Conservation (phyloP, 148 eudicot species). For the Camellia lanceoleosa region DNA sequence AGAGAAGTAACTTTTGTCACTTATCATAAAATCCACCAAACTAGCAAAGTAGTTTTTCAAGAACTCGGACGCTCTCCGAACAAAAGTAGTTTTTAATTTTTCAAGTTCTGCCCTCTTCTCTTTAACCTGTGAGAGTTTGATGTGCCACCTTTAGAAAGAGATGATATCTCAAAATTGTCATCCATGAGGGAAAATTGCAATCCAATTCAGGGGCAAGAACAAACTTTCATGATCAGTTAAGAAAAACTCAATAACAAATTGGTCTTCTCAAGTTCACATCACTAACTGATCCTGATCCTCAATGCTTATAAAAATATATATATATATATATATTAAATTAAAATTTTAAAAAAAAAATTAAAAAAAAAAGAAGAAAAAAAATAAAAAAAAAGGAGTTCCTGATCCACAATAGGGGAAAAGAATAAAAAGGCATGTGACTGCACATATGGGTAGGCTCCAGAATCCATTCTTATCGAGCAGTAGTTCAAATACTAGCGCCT, state of each 20-base stretch:
- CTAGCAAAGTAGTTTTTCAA: slow-evolving; percentile 82
- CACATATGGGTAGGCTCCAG: too few relatives aligned
- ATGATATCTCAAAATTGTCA: background rate
- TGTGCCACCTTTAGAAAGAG: slow-evolving; percentile 13
- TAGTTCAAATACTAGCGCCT: slow-evolving; percentile 2
- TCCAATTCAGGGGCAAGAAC: background rate
- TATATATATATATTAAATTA: too few relatives aligned
- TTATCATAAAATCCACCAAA: slow-evolving; percentile 93
- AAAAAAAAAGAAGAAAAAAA: too few relatives aligned
- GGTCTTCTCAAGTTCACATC: background rate
- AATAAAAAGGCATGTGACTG: too few relatives aligned
- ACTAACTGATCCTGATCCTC: background rate
- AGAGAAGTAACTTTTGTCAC: slow-evolving; percentile 94
- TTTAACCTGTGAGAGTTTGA: slow-evolving; percentile 49
- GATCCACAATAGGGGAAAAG: too few relatives aligned
- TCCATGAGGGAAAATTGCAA: background rate
- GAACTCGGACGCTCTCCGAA: slow-evolving; percentile 87
- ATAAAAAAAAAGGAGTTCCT: background rate
- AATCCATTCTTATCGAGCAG: background rate
- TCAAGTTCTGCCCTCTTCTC: slow-evolving; percentile 87
- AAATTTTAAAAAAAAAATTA: too few relatives aligned
- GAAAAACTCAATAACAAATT: background rate
- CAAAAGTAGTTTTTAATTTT: slow-evolving; percentile 70
- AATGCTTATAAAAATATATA: too few relatives aligned
- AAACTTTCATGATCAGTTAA: background rate